Base-by-base conservation (phyloP, 495 filamentous ascomycete species). In the Penicillium turbatum region DNA sequence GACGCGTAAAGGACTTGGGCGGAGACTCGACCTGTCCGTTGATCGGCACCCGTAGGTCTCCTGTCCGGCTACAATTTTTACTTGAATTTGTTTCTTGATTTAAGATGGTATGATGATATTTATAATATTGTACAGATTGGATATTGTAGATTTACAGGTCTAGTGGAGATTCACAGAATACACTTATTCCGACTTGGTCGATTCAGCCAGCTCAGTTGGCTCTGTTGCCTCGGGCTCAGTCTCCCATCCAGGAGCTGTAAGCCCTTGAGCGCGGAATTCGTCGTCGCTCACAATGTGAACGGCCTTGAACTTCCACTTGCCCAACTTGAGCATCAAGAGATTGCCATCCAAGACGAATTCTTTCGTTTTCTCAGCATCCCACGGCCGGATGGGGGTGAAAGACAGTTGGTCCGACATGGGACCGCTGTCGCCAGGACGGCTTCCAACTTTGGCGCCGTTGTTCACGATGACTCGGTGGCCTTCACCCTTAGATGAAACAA, bases 301-400 rank as follows among this genome's bases (percentile, higher is more conserved):
- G 40, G 91, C 70, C 45, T 84, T 82, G 31, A 93, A 70, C 63
- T 90, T 91, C 78, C 87, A 86, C 69, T 95, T 95, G 30, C 89
- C 90, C 29, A 81, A 68, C 58, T 89, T 80, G 17, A 95, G 68
- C 53, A 95, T 79, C 38, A 95, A 64, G 5, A 85, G 55, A 35
- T 82, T 71, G 31, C 70, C 83, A 35, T 84, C 81, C 15, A 88
- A 75, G 17, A 93, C 64, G 59, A 81, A 89, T 26, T 82, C 77
- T 32, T 70, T 32, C 0, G 82, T 86, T 16, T 85, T 82, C 21
- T 76, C 61, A 0, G 76, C 68, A 34, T 72, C 67, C 82, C 82
- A 88, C 35, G 71, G 65, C 48, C 79, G 81, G 43, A 86, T 72
- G 17, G 81, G 78, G 3, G 79, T 83, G 65, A 85, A 92, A 6